These are phyloP conservation scores for Ascochyta fabae DNA, from an alignment of 2,329 filamentous ascomycete species.

Conservation along the genomic window DNA sequence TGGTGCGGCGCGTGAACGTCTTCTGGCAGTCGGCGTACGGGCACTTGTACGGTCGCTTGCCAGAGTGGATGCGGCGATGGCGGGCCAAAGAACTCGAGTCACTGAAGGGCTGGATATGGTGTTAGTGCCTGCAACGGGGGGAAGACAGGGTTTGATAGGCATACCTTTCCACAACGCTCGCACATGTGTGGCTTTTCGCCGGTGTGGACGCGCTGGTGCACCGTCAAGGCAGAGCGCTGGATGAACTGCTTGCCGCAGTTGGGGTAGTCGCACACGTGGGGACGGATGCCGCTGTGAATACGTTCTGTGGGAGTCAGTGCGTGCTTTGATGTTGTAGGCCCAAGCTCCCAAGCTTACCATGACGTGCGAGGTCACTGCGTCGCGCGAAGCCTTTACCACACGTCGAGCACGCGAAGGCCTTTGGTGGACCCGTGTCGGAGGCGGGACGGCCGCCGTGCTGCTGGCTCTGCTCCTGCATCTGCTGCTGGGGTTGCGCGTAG, in stretches of 20 bases:
- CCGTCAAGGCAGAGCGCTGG: conserved; percentile 91
- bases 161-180: conserved; percentile 93
- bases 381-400: conserved; percentile 92
- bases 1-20: conserved; percentile 95
- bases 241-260: conserved; percentile 97
- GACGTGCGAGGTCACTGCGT: conserved; percentile 89
- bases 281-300: conserved; percentile 89
- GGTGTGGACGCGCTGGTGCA: conserved; percentile 93
- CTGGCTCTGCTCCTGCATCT: conserved; percentile 47
- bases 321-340: conserved; percentile 36
- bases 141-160: conserved; percentile 25
- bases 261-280: conserved; percentile 89
- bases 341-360: conserved; percentile 70
- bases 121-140: conserved; percentile 28
- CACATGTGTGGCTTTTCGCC: conserved; percentile 99
- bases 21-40: conserved; percentile 97
- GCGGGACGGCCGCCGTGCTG: conserved; percentile 52
- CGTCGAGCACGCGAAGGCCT: conserved; percentile 87
- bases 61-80: conserved; percentile 93
- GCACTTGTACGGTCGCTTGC: conserved; percentile 96
- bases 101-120: conserved; percentile 76
- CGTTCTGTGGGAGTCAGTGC: conserved; percentile 69
- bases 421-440: conserved; percentile 61
- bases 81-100: conserved; percentile 93
- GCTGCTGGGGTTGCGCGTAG: conserved; percentile 50